These are phyloP conservation scores for Lactarius sanguifluus DNA, from an alignment of 768 basidiomycete genomes.

Conservation along the genomic window DNA sequence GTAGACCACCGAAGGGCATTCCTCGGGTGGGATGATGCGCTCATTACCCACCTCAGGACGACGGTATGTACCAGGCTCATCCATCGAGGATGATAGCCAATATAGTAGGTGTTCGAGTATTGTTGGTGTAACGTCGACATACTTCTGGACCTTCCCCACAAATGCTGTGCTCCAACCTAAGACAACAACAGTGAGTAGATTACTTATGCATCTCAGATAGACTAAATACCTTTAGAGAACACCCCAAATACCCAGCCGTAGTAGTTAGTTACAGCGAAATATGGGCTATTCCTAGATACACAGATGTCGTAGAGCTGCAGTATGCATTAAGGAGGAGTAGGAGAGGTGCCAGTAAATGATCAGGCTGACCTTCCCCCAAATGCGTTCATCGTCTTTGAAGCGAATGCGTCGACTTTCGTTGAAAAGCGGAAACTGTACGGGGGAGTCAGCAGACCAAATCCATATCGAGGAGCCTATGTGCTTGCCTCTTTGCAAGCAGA, in stretches of 20 bases:
- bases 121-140: conserved; percentile 14
- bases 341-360: not conserved
- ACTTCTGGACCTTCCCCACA: conserved; percentile 16
- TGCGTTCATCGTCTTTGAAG: conserved; percentile 21
- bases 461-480: not conserved
- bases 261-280: conserved; percentile 32
- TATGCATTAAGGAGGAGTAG: not conserved
- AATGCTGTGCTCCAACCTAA: conserved; percentile 25
- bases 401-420: not conserved
- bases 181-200: not conserved
- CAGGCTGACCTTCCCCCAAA: conserved; percentile 28
- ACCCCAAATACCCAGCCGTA: conserved; percentile 32
- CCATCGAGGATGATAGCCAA: conserved; percentile 29
- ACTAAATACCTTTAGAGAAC: conserved; percentile 28
- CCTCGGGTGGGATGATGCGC: conserved; percentile 19
- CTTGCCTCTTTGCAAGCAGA: conserved; percentile 25
- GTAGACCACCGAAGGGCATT: conserved; percentile 26
- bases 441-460: conserved; percentile 1
- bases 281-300: conserved; percentile 25
- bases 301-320: conserved; percentile 31
- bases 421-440: conserved; percentile 23
- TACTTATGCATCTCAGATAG: not conserved
- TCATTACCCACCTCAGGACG: conserved; percentile 29
- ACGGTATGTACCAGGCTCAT: conserved; percentile 21
- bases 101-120: conserved; percentile 25